Evolutionary conservation across 1,284 basidiomycete genomes (phyloP).

Genomic region (Meripilus lineatus): DNA sequence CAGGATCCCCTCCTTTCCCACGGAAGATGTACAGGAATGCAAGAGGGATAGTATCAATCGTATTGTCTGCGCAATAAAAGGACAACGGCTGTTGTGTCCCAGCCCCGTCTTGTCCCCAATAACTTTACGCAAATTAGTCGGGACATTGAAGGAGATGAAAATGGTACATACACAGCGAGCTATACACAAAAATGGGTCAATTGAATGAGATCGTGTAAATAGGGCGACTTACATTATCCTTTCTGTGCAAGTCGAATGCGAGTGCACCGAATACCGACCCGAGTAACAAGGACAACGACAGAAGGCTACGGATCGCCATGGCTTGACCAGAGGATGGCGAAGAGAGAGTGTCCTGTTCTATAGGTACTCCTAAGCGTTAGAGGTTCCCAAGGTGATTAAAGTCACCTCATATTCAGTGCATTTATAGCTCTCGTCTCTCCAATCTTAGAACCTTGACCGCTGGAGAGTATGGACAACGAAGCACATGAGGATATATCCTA

Average conservation of each 20-base stretch:
- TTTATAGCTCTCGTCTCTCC: background rate
- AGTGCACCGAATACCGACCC: slow-evolving; percentile 17
- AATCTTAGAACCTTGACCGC: no score
- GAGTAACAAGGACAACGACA: slow-evolving; percentile 15
- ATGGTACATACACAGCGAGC: slow-evolving; percentile 17
- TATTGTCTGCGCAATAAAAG: slow-evolving; percentile 44
- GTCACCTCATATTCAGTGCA: background rate
- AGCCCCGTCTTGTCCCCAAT: slow-evolving; percentile 45
- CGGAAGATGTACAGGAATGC: slow-evolving; percentile 56
- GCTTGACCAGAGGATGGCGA: background rate
- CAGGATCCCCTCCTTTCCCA: slow-evolving; percentile 46
- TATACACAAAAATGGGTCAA: slow-evolving; percentile 5
- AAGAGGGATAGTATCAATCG: slow-evolving; percentile 47
- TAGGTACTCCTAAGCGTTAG: background rate
- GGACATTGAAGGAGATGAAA: slow-evolving; percentile 3
- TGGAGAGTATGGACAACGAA: no score
- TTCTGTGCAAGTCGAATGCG: slow-evolving; percentile 23
- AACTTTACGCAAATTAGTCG: slow-evolving; percentile 13
- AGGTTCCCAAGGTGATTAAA: background rate
- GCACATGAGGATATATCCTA: background rate
- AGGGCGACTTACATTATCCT: slow-evolving; percentile 24
- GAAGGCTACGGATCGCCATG: slow-evolving; percentile 5
- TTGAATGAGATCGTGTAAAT: background rate
- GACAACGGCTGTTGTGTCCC: slow-evolving; percentile 42
- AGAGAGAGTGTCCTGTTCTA: background rate